Conservation (phyloP, 176 grass and related monocot genomes). For the Olyra latifolia region DNA sequence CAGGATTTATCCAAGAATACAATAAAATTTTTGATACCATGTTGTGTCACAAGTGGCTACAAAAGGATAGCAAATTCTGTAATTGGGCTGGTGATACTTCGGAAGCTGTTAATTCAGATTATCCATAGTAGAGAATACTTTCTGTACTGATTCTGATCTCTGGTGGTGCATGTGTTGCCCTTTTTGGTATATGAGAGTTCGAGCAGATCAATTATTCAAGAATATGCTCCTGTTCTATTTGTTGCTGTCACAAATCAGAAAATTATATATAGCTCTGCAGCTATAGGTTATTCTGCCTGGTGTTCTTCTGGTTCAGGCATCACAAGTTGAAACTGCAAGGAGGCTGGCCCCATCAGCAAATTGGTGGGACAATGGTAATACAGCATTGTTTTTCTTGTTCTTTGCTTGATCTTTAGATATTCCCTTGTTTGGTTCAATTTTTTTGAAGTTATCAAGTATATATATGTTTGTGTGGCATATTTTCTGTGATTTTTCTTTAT, state of each 20-base stretch:
- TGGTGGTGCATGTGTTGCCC: background rate
- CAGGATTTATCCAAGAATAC: conserved; percentile 47
- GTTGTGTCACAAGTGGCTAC: conserved; percentile 44
- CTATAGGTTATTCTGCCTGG: conserved; percentile 10
- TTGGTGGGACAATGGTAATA: conserved; percentile 11
- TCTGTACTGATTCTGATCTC: background rate
- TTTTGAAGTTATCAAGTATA: background rate
- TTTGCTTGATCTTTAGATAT: conserved; percentile 5
- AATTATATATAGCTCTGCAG: background rate
- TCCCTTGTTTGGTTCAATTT: background rate
- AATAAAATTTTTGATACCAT: conserved; percentile 47
- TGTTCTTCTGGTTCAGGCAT: conserved; percentile 16
- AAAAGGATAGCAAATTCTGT: conserved; percentile 37
- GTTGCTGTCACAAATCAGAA: conserved; percentile 11
- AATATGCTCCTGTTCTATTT: background rate
- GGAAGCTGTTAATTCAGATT: conserved; percentile 32
- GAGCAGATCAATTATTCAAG: background rate
- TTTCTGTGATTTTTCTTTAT: background rate
- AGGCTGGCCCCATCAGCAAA: background rate
- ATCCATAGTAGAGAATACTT: background rate
- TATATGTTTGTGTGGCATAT: background rate
- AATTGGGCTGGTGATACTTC: conserved; percentile 23
- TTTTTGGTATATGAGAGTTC: conserved; percentile 16
- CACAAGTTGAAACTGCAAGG: background rate
- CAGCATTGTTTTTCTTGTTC: background rate